Evolutionary conservation across 805 yeast genomes (phyloP), one percentile per base, ranked within the genome.

Genomic region (Teunomyces tritomae): DNA sequence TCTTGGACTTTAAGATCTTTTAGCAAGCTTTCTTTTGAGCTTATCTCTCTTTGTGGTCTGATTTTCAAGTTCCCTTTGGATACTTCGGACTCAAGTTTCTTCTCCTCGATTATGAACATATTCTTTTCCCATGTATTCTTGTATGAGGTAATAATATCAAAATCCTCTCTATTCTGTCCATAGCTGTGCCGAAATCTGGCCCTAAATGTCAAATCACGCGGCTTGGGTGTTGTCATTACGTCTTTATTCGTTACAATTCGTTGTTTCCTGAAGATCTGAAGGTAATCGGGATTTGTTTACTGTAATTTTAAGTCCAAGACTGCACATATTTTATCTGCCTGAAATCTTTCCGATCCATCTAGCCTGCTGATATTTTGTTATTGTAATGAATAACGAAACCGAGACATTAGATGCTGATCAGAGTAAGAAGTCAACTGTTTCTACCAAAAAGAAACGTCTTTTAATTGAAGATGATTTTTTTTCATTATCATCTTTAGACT

Each of bases 81-180:
- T 10, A 47, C 43, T 20, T 48, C 40, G 10, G 37, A 46, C 34
- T 54, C 46, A 14, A 75, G 49, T 43, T 59, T 50, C 4, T 61
- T 53, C 33, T 68, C 64, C 27, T 71, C 67, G 56, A 80, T 59
- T 54, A 63, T 65, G 50, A 82, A 82, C 33, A 79, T 51, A 26
- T 68, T 62, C 1, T 62, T 62, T 30, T 79, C 81, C 81, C 85
- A 84, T 3, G 63, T 65, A 13, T 67, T 70, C 49, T 84, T 77
- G 32, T 74, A 68, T 20, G 71, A 62, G 3, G 79, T 63, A 2
- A 79, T 62, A 13, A 63, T 61, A 8, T 76, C 61, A 36, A 79
- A 68, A 44, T 71, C 71, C 0, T 60, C 61, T 32, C 70, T 72
- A 53, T 80, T 75, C 26, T 64, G 57, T 0, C 91, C 91, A 58